Base-by-base conservation (phyloP, 1,139 yeast genomes). In the Debaryomyces subglobosus region DNA sequence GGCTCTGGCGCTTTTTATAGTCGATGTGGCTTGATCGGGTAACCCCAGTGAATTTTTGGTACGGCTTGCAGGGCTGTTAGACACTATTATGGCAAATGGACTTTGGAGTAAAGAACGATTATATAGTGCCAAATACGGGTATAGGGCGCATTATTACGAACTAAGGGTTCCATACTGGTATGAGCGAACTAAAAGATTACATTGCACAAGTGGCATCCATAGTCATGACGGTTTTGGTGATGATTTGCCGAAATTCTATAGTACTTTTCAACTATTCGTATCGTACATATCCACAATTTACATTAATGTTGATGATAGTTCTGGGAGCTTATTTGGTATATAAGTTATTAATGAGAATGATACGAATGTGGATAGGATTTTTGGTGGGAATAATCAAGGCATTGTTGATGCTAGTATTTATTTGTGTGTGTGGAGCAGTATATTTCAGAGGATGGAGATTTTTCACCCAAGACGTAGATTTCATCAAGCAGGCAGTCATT, bases 291-390 rank as follows among this genome's bases (percentile, higher is more conserved):
- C 75, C 74, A n/a, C 62, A 62, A 18, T 53, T 56, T 7, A 61
- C 72, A 18, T 51, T 59, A 23, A 44, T 57, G 4, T 44, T 63
- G 2, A 39, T 66, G 35, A 41, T 56, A n/a, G 20, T 62, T 5
- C 39, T 67, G 12, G 56, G 55, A 2, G 49, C 57, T 3, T 71
- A 70, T 47, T 18, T 66, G 10, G 43, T 56, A 7, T 70, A 67
- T 54, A 56, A 52, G 44, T 36, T 64, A 32, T 41, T 61, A 15
- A 44, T 59, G 6, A 50, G 61, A 39, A 47, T 68, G 21, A 18
- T 69, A 4, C 54, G 52, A 46, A 53, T 68, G 50, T 70, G 75
- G 74, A 38, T 65, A 35, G 50, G 57, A 9, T 52, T 69, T 39
- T 45, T 68, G 9, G 48, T 64, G 24, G 48, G 59, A n/a, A 49